Base-by-base conservation (phyloP, 306 rosid genomes). In the Citrullus mucosospermus region DNA sequence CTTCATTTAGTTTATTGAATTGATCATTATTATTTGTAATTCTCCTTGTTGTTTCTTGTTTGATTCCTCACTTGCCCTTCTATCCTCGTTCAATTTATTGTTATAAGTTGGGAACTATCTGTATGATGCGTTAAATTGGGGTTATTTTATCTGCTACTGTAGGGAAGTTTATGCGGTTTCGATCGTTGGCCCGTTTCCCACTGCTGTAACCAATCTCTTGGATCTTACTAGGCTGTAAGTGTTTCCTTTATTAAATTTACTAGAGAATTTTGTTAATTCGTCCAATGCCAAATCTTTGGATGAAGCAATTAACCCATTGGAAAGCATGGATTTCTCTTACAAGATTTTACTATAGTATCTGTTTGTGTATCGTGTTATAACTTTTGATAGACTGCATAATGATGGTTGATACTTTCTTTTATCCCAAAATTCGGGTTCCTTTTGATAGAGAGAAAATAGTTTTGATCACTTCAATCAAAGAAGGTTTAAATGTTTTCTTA, bases 91-190 rank as follows among this genome's bases (percentile, higher is more conserved):
- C 41, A 48, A 25, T 15, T 48, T 2, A 15, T 44, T 43, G 75
- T 43, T 41, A 6, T 41, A 9, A 41, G 46, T 68, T 68, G 46
- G 2, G 15, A 15, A 14, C 4, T 56, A 36, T 75, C 32, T 39
- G 58, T 57, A 18, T 54, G 50, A 75, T 54, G 66, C 32, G 66
- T 75, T 75, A 16, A 56, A 75, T 30, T 5, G 18, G 28, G 62
- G 69, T 53, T 66, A n/a, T 22, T 38, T 82, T 59, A 18, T 8
- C 63, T 32, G 66, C 73, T 82, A 73, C 67, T 75, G 59, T 88
- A 96, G 99, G 67, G 98, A 96, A 89, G 99, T 96, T 38, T 96
- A 96, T 86, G 99, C 98, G 0, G 98, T 94, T 51, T 96, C 99
- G 4, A 96, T 96, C 74, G 99, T 96, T 9, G 99, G 99, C 5